Conservation (phyloP, 495 filamentous ascomycete species). For the Lasiosphaeria ovina region DNA sequence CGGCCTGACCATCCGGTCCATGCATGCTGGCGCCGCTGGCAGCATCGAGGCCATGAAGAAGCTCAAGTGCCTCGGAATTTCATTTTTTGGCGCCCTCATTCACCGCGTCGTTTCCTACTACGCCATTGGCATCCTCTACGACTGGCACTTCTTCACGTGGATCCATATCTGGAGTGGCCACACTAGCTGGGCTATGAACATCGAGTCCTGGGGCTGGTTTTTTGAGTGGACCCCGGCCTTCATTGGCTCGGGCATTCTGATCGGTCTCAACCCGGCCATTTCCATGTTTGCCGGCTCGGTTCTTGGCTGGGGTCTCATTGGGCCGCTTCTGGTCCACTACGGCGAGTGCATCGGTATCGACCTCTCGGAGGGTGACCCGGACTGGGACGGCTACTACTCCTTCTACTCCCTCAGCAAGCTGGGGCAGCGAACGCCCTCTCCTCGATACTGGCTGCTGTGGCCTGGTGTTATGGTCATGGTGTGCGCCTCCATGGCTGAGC, state of each 20-base stretch:
- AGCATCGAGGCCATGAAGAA: slow-evolving; percentile 56
- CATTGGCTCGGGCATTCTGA: slow-evolving; percentile 64
- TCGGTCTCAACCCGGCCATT: slow-evolving; percentile 63
- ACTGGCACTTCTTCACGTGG: slow-evolving; percentile 67
- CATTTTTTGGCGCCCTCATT: slow-evolving; percentile 50
- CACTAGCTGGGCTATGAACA: slow-evolving; percentile 52
- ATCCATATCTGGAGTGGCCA: slow-evolving; percentile 61
- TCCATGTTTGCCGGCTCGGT: slow-evolving; percentile 60
- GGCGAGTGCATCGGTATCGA: slow-evolving; percentile 50
- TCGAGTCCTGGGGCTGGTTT: slow-evolving; percentile 67
- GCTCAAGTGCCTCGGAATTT: slow-evolving; percentile 52
- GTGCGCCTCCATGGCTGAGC: slow-evolving; percentile 58
- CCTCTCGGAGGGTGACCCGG: slow-evolving; percentile 39
- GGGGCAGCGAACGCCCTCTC: slow-evolving; percentile 48
- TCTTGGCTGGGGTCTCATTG: slow-evolving; percentile 65
- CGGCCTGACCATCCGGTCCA: slow-evolving; percentile 61
- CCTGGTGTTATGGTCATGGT: slow-evolving; percentile 67
- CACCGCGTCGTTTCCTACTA: slow-evolving; percentile 62
- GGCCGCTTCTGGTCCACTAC: slow-evolving; percentile 58
- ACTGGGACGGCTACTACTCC: slow-evolving; percentile 49
- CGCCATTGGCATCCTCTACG: slow-evolving; percentile 61
- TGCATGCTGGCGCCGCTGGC: slow-evolving; percentile 57
- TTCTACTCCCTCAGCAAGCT: slow-evolving; percentile 51
- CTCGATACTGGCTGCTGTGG: slow-evolving; percentile 67
- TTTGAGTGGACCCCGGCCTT: slow-evolving; percentile 66